Conservation (phyloP, 345 rosid species). For the Carallia pectinifolia region DNA sequence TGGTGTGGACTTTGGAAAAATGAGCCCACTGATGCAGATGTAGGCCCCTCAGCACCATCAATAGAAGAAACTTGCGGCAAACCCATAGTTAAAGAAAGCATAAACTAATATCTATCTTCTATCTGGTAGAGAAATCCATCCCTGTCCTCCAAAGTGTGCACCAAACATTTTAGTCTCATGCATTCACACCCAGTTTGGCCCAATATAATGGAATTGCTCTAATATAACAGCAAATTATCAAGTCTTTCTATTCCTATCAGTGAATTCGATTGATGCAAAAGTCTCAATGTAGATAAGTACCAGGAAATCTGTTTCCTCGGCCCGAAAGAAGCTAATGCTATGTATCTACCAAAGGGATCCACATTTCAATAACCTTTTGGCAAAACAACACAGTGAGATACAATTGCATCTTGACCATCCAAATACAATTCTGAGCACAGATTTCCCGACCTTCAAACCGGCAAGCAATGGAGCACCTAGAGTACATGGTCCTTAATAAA, state of each 20-base stretch:
- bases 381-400: constrained; percentile 33
- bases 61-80: constrained; percentile 68
- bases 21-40: constrained; percentile 37
- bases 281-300: constrained; percentile 10
- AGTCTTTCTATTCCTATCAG: constrained; percentile 19
- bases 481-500: constrained; percentile 45
- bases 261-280: neutral
- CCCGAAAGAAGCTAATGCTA: constrained; percentile 25
- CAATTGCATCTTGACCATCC: constrained; percentile 40
- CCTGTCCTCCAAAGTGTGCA: constrained; percentile 16
- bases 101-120: neutral
- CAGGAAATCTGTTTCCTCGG: constrained; percentile 13
- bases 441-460: constrained; percentile 46
- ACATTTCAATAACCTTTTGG: constrained; percentile 40
- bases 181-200: constrained; percentile 9
- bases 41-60: constrained; percentile 42
- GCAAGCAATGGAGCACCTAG: constrained; percentile 35
- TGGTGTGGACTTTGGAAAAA: constrained; percentile 49
- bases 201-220: neutral
- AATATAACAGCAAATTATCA: constrained; percentile 1
- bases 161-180: constrained; percentile 21
- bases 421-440: constrained; percentile 37
- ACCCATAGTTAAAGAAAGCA: constrained; percentile 54
- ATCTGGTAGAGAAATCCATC: constrained; percentile 9
- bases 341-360: constrained; percentile 78